A percentile compares a stretch with the other conserved stretches of the same genome.
These are phyloP conservation scores for Suhomyces ambrosiae DNA, from an alignment of 1,139 yeast genomes.

Conservation along the genomic window DNA sequence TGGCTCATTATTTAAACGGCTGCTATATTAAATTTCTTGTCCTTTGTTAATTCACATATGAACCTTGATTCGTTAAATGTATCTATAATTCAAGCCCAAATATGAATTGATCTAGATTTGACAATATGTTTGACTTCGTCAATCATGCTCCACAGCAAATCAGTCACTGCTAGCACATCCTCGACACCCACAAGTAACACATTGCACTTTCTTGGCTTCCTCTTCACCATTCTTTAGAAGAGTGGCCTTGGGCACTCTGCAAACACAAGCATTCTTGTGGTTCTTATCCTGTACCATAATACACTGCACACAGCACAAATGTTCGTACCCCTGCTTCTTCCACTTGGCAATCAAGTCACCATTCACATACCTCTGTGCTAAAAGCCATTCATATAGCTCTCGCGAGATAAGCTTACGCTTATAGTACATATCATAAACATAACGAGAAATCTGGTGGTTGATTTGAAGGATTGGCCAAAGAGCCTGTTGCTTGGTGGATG, in stretches of 20 bases:
- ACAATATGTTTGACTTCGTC: no score
- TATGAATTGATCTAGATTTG: no score
- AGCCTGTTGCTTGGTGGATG: conserved; percentile 49
- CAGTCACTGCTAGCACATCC: conserved; percentile 87
- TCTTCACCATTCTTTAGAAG: conserved; percentile 35
- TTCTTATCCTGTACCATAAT: conserved; percentile 65
- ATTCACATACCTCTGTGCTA: conserved; percentile 69
- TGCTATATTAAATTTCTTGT: no score
- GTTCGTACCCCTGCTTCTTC: conserved; percentile 89
- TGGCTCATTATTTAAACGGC: no score
- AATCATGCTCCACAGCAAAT: background rate
- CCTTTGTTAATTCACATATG: no score
- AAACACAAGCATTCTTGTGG: conserved; percentile 74
- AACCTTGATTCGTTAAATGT: no score
- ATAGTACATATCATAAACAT: conserved; percentile 73
- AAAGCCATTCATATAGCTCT: conserved; percentile 76
- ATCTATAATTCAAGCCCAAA: no score
- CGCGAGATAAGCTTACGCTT: conserved; percentile 65
- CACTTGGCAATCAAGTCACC: conserved; percentile 80
- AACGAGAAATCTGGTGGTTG: conserved; percentile 75
- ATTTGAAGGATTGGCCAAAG: conserved; percentile 75
- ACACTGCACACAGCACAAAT: conserved; percentile 81
- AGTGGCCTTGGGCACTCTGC: conserved; percentile 75
- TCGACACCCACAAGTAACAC: conserved; percentile 85
- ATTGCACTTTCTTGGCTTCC: conserved; percentile 47